Evolutionary conservation across 495 filamentous ascomycete genomes (phyloP), one percentile per base, ranked within the genome.

Genomic region (Cercophora sp.): DNA sequence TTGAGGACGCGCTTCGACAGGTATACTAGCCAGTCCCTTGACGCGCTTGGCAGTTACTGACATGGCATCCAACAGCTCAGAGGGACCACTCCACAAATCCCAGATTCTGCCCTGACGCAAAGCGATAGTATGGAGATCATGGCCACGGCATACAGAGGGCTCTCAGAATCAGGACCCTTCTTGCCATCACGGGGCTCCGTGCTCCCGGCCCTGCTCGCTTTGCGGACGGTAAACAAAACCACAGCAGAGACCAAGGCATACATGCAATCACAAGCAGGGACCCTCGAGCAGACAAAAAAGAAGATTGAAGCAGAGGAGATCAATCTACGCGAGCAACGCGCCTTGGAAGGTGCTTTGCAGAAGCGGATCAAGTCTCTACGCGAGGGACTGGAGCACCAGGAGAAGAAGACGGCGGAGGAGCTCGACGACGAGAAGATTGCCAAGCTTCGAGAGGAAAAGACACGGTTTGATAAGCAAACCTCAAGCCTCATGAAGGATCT

Each of bases 141-240:
- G 62, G 84, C 80, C 55, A 72, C 74, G 46, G 84, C 84, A 6
- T 91, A 89, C 61, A 76, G 81, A 27, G 74, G 77, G 22, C 65
- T 86, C 16, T 72, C 82, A 11, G 73, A 80, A 22, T 67, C 73
- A 16, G 78, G 85, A 34, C 82, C 84, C 16, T 78, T 79, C 47
- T 71, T 91, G 18, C 87, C 89, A 20, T 69, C 72, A 9, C 69
- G 81, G 6, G 80, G 79, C 15, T 91, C 88, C 16, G 74, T 82
- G 20, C 65, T 94, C 8, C 86, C 88, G 5, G 79, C 84, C 19
- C 73, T 94, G 0, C 65, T 94, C 6, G 87, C 88, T 2, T 65
- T 88, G 23, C 79, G 84, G 26, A 82, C 79, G 50, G 84, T 81
- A 1, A 72, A 82, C 26, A 77, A 77, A 32, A 80, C 82, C 19